Evolutionary conservation across 176 grass and related monocot species (phyloP), one percentile per base, ranked within the genome.

Genomic region (Triticum turgidum): DNA sequence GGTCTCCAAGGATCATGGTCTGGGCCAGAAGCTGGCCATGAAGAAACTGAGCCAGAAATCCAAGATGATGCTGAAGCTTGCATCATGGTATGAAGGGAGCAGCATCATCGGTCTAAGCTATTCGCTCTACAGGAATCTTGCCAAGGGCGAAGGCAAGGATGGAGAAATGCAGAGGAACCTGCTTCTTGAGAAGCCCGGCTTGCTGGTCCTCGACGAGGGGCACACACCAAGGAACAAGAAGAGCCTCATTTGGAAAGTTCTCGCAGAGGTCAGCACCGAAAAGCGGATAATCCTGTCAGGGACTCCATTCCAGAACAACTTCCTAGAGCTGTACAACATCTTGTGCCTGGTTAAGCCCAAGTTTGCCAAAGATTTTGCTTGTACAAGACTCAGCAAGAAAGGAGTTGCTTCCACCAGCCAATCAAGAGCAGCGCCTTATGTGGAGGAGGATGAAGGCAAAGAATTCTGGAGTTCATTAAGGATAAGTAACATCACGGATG

Each of bases 281-380:
- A 94, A 94, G 65, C 58, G 92, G 24, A 91, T 97, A 62, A 90
- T 94, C 72, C 86, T 97, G 61, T 97, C 91, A 3, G 92, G 94
- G 29, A 97, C 94, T 81, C 90, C 86, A 61, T 97, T 97, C 66
- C 92, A 97, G 29, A 94, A 97, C 74, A 94, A 83, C 78, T 94
- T 97, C 84, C 73, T 68, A 22, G 94, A 97, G 86, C 90, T 94
- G 24, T 92, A 92, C 65, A 97, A 97, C 66, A 94, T 86, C 51
- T 65, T 97, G 45, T 87, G 68, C 65, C 52, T 97, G 45, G 89
- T 95, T n/a, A 92, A 82, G 54, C 96, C 93, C 5, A 89, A 82
- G 65, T 95, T 95, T 90, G 89, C 84, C 11, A 71, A 80, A 25
- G 74, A 89, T 69, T 87, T 90, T 37, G 77, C 77, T 61, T 77